phyloP scores from a whole-genome alignment of 306 rosid species.

The Vigna mungo region DNA sequence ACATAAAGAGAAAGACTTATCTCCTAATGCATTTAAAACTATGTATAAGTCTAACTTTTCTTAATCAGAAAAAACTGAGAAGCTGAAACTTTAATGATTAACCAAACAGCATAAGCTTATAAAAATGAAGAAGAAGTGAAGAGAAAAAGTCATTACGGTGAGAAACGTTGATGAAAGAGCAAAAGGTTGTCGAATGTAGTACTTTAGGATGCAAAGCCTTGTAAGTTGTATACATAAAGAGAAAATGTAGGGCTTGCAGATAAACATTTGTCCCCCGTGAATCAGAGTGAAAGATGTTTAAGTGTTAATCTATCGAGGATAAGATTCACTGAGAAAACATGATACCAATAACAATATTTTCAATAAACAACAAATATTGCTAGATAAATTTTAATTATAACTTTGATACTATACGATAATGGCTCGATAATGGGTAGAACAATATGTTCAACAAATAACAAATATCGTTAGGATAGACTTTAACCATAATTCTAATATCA shows the following conservation, averaged over 20 bases:
- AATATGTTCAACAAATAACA: no score
- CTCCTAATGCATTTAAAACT: no score
- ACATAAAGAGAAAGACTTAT: no score
- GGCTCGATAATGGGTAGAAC: no score
- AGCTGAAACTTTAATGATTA: constrained; percentile 31
- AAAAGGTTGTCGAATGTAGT: constrained; percentile 40
- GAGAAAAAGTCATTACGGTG: constrained; percentile 6
- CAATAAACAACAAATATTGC: no score
- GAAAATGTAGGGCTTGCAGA: constrained; percentile 43
- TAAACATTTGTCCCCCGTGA: constrained; percentile 39
- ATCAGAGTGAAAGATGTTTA: constrained; percentile 12
- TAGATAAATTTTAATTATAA: no score
- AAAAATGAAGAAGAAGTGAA: constrained; percentile 20
- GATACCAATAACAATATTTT: no score
- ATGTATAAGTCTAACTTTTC: no score
- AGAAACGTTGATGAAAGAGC: constrained; percentile 32
- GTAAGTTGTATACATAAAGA: constrained; percentile 16
- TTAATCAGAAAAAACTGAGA: neutral
- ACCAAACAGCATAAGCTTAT: constrained; percentile 15
- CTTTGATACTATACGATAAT: no score
- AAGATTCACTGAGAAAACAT: no score
- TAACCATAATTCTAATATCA: no score
- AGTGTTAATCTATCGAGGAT: rapidly evolving
- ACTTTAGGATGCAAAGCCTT: constrained; percentile 30
- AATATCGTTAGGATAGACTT: no score